Conservation (phyloP, 176 grass and related monocot genomes). For the Bonia amplexicaulis region DNA sequence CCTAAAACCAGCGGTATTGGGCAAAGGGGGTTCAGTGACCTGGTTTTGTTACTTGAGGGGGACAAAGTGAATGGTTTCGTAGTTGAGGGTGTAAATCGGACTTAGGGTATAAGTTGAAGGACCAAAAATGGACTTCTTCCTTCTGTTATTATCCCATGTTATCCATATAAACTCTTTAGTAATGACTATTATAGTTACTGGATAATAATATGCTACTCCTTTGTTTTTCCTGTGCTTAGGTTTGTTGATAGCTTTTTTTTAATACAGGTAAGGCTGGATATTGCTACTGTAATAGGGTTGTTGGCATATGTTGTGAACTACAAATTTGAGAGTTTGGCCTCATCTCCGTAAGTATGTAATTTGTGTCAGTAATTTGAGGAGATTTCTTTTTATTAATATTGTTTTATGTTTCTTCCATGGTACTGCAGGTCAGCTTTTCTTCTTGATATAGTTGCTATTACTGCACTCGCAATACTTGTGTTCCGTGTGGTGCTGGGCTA, state of each 20-base stretch:
- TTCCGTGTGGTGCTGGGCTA: conserved; percentile 80
- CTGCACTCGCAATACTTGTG: conserved; percentile 64
- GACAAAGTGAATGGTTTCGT: no score
- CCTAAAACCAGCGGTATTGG: no score
- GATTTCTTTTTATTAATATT: neutral
- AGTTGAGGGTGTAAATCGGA: no score
- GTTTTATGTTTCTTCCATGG: conserved; percentile 1
- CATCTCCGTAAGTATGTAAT: conserved; percentile 96
- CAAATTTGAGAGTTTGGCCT: conserved; percentile 85
- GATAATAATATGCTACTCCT: neutral
- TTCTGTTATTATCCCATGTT: neutral
- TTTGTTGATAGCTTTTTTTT: conserved; percentile 21
- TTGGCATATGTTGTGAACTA: conserved; percentile 91
- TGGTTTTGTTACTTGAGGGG: no score
- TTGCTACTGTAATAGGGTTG: conserved; percentile 70
- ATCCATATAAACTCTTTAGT: neutral
- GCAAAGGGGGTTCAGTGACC: no score
- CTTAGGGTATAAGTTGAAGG: no score
- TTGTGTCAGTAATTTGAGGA: conserved; percentile 14
- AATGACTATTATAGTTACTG: neutral
- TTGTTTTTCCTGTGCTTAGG: neutral
- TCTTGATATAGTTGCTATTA: conserved; percentile 73
- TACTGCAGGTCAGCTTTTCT: conserved; percentile 77
- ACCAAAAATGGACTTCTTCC: no score
- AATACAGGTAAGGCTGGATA: conserved; percentile 74